Percentiles rank a stretch among this genome's conserved stretches.
Conservation (phyloP, 2,329 filamentous ascomycete species). For the Hypoxylon sp. region DNA sequence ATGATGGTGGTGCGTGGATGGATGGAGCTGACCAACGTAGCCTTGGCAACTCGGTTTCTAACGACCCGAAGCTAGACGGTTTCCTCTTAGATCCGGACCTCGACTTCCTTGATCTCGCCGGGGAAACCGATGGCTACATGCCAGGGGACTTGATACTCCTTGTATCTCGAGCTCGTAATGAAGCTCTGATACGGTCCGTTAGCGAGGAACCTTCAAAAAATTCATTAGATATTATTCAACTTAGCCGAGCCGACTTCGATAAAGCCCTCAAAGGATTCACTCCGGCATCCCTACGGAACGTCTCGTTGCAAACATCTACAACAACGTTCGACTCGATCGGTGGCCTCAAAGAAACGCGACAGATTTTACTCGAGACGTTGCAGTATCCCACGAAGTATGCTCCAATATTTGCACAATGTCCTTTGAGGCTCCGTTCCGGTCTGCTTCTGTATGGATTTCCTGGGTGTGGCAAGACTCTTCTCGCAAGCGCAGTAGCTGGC, state of each 20-base stretch:
- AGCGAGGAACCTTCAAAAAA: slow-evolving; percentile 64
- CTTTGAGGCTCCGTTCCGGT: slow-evolving; percentile 92
- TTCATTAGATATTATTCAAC: slow-evolving; percentile 69
- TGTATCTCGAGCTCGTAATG: slow-evolving; percentile 88
- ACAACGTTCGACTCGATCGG: slow-evolving; percentile 95
- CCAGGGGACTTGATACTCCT: slow-evolving; percentile 91
- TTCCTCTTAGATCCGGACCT: slow-evolving; percentile 83
- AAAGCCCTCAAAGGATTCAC: slow-evolving; percentile 92
- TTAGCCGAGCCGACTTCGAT: slow-evolving; percentile 84
- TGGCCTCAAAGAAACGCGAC: slow-evolving; percentile 86
- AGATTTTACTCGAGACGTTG: slow-evolving; percentile 92
- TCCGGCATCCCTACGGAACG: slow-evolving; percentile 92
- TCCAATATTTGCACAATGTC: slow-evolving; percentile 96
- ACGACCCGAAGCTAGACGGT: slow-evolving; percentile 64
- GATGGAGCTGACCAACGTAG: slow-evolving; percentile 75
- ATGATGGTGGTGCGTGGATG: slow-evolving; percentile 79
- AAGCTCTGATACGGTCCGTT: slow-evolving; percentile 90
- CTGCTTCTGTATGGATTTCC: slow-evolving; percentile 94
- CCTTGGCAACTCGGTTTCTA: slow-evolving; percentile 54
- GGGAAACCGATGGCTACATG: slow-evolving; percentile 98
- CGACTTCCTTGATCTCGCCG: slow-evolving; percentile 92
- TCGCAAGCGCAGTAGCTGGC: slow-evolving; percentile 96
- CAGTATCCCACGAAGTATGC: slow-evolving; percentile 99
- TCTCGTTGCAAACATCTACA: slow-evolving; percentile 91
- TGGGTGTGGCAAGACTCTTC: slow-evolving; percentile 94